Base-by-base conservation (phyloP, 192 early-diverging fungal species). In the Rhizophlyctis rosea region DNA sequence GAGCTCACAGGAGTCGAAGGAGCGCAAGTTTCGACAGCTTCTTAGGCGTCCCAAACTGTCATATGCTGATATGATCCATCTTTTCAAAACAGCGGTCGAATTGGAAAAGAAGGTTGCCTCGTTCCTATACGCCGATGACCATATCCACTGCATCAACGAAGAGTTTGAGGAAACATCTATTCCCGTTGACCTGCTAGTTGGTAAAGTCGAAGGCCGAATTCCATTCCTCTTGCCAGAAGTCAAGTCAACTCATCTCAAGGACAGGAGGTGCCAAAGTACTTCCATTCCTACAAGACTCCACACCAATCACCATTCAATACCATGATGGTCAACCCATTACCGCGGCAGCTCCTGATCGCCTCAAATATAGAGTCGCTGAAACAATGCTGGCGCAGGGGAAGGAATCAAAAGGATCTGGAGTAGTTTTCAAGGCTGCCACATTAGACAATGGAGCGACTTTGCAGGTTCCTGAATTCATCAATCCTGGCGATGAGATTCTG, bases 391-490 rank as follows among this genome's bases (percentile, higher is more conserved):
- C 54, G 28, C 31, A 54, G 14, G 57, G 39, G 23, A n/a, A n/a
- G n/a, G n/a, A n/a, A n/a, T n/a, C n/a, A n/a, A n/a, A n/a, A n/a
- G n/a, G n/a, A n/a, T 52, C 52, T 2, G 61, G 50, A 2, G 81
- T 87, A 3, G 81, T 80, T 0, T 88, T 77, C 58, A 84, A 88
- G 60, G 73, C 78, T 2, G 90, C 88, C 13, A 72, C 69, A 16
- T 71, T 93, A 14, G 78, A 81, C 23, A 86, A 85, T 48, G 88
- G 86, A 3, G 80, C 77, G 29, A 76, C 71, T 35, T 77, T 95
- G 16, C 75, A 74, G 65, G 88, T 95, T 5, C 92, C 92, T 11
- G 86, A 90, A 64, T 93, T 93, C 82, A 80, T 93, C 28, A 83
- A 88, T 63, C 70, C 75, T 13, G 91, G 90, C 28, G 92, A 95